Conservation (phyloP, 169 alveolate species). For the Plasmodium vinckei region DNA sequence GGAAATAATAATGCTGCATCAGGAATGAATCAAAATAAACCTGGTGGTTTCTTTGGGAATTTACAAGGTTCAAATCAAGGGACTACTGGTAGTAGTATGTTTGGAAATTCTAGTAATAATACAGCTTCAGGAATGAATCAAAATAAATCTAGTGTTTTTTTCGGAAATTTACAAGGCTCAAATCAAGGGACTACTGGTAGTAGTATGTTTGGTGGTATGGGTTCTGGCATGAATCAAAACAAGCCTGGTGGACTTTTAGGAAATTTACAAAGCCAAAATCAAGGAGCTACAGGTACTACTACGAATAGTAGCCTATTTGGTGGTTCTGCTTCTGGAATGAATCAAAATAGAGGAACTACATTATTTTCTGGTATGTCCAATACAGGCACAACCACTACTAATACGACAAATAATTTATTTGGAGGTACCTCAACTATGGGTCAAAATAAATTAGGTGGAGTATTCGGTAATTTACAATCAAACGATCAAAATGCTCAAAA, state of each 20-base stretch:
- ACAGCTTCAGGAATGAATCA: slow-evolving; percentile 1
- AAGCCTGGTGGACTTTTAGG: slow-evolving; percentile 51
- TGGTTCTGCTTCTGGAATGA: slow-evolving; percentile 13
- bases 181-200: slow-evolving; percentile 24
- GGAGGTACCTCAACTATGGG: slow-evolving; percentile 38
- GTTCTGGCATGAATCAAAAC: slow-evolving; percentile 33
- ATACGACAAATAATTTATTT: slow-evolving; percentile 27
- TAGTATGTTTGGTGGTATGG: slow-evolving; percentile 30
- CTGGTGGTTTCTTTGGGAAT: slow-evolving; percentile 52
- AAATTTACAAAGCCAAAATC: slow-evolving; percentile 7
- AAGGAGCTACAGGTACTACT: slow-evolving; percentile 9
- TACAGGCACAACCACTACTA: slow-evolving; percentile 4
- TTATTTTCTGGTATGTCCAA: slow-evolving; percentile 44
- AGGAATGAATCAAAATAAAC: slow-evolving; percentile 30
- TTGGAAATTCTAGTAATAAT: slow-evolving; percentile 33
- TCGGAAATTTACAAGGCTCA: slow-evolving; percentile 25
- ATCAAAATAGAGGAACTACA: slow-evolving; percentile 24
- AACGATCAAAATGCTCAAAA: slow-evolving; percentile 17
- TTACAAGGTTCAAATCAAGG: slow-evolving; percentile 22
- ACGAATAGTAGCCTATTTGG: slow-evolving; percentile 32
- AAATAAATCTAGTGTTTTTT: slow-evolving; percentile 38
- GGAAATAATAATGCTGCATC: slow-evolving; percentile 33
- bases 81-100: slow-evolving; percentile 12
- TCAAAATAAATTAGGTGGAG: slow-evolving; percentile 45
- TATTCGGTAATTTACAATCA: slow-evolving; percentile 38